Evolutionary conservation across 2,329 filamentous ascomycete species (phyloP).

Genomic region (Cercospora berteroae): DNA sequence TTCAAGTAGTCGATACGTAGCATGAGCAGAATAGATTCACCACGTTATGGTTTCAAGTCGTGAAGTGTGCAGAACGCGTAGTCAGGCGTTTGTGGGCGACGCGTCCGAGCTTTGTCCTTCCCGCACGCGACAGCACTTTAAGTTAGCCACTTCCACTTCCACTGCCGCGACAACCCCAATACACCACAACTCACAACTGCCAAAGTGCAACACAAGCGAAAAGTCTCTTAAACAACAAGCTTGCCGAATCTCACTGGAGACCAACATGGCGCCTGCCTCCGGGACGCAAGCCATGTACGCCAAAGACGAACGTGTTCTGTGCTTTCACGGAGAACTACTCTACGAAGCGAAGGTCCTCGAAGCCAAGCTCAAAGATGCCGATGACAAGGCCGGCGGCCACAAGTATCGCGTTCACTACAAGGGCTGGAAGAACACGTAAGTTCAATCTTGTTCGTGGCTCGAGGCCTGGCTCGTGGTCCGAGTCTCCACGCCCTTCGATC

Average conservation of each 20-base stretch:
- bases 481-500: background rate
- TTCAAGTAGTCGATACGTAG: background rate
- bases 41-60: background rate
- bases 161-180: background rate
- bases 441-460: background rate
- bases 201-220: background rate
- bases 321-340: slow-evolving; percentile 94
- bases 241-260: background rate
- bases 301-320: slow-evolving; percentile 88
- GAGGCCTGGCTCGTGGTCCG: background rate
- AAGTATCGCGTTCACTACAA: slow-evolving; percentile 97
- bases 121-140: background rate
- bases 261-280: slow-evolving; percentile 25
- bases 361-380: slow-evolving; percentile 59
- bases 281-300: slow-evolving; percentile 47
- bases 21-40: background rate
- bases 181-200: background rate
- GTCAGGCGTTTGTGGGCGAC: background rate
- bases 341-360: slow-evolving; percentile 97
- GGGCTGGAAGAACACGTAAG: slow-evolving; percentile 95
- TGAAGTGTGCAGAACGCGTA: background rate
- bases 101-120: slow-evolving; percentile 1
- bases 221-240: background rate
- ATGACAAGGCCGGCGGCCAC: slow-evolving; percentile 70
- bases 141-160: slow-evolving; percentile 3